These are phyloP conservation scores for Cerrena zonata DNA, from an alignment of 1,284 basidiomycete genomes.

Conservation along the genomic window DNA sequence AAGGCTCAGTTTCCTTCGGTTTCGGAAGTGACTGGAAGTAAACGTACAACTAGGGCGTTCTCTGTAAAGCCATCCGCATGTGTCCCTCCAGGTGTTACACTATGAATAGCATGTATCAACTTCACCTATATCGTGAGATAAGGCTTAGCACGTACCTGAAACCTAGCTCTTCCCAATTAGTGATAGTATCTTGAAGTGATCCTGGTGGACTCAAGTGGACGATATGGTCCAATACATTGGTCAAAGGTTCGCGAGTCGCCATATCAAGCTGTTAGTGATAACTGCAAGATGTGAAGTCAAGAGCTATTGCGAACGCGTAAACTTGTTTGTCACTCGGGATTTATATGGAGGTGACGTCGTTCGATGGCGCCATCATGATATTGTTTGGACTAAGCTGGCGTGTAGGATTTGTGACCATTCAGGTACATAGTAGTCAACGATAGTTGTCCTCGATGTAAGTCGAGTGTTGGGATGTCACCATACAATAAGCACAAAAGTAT, in stretches of 20 bases:
- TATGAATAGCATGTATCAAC: slow-evolving; percentile 20
- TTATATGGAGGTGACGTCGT: background rate
- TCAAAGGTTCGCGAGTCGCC: slow-evolving; percentile 27
- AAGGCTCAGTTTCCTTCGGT: too few relatives aligned
- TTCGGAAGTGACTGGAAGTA: too few relatives aligned
- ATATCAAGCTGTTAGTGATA: too few relatives aligned
- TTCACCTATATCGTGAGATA: background rate
- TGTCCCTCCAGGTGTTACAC: slow-evolving; percentile 57
- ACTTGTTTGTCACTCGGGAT: too few relatives aligned
- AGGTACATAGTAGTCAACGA: too few relatives aligned
- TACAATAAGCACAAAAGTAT: too few relatives aligned
- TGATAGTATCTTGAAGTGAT: slow-evolving; percentile 42
- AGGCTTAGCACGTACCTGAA: slow-evolving; percentile 50
- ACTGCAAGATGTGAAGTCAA: too few relatives aligned
- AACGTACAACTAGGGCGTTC: slow-evolving; percentile 62
- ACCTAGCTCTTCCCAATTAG: slow-evolving; percentile 53
- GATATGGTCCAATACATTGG: slow-evolving; percentile 58
- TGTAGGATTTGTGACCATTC: too few relatives aligned
- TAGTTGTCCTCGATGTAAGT: too few relatives aligned
- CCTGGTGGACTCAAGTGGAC: slow-evolving; percentile 63
- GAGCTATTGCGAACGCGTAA: too few relatives aligned
- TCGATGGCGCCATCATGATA: background rate
- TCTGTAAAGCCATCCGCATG: slow-evolving; percentile 58
- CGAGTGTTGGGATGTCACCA: too few relatives aligned
- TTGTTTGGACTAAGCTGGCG: too few relatives aligned